phyloP scores from a whole-genome alignment of 345 rosid species.

The Rhodamnia argentea region DNA sequence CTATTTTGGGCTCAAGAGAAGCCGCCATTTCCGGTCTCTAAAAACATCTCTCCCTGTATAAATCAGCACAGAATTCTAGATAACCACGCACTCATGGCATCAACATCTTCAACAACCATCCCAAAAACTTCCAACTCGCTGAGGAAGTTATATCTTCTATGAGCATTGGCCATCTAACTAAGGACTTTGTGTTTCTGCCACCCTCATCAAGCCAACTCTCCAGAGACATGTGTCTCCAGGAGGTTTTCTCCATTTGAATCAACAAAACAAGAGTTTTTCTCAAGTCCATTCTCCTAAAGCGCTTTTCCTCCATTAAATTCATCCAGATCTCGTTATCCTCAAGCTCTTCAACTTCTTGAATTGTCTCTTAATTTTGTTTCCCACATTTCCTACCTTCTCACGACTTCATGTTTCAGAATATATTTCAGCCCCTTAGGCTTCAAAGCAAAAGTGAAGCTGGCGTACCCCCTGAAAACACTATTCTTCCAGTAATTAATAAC shows the following conservation, averaged over 20 bases:
- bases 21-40: not conserved
- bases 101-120: not conserved
- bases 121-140: not conserved
- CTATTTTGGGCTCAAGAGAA: not conserved
- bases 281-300: not conserved
- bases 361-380: not conserved
- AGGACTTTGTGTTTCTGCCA: not conserved
- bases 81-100: not conserved
- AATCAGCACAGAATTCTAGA: not conserved
- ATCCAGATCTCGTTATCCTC: not conserved
- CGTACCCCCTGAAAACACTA: not conserved
- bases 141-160: not conserved
- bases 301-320: not conserved
- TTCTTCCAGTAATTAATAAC: not conserved
- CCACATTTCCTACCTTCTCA: not conserved
- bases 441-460: not conserved
- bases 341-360: not conserved
- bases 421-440: not conserved
- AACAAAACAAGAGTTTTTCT: not conserved
- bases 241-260: not conserved
- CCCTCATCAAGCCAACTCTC: not conserved
- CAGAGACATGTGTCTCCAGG: not conserved
- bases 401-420: not conserved
- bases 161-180: not conserved
- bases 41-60: not conserved